Evolutionary conservation across 2,329 filamentous ascomycete species (phyloP), one percentile per base, ranked within the genome.

Genomic region (Fusarium agapanthi): DNA sequence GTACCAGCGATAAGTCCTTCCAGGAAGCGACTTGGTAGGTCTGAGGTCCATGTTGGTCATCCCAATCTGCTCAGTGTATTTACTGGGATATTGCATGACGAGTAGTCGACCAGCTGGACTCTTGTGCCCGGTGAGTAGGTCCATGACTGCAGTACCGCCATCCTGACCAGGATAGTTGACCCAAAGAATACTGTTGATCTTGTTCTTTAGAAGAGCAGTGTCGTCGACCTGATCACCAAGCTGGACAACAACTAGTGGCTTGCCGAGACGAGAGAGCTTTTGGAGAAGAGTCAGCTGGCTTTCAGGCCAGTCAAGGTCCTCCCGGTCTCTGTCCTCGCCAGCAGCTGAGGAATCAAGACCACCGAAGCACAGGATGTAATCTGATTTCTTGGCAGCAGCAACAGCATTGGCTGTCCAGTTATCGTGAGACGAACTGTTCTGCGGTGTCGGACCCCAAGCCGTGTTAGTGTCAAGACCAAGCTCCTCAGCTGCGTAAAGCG

Each of bases 111-210:
- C 64, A 40, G 64, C 64, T 0, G 64, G 64, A 0, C 38, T 40
- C 22, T 66, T 60, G 0, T 61, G 51, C 1, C 64, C 64, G 0
- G 51, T 66, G 7, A 66, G 41, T 1, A 66, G 9, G 1, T 66
- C 51, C 37, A 66, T 60, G 0, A 66, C 51, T 3, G 64, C 64
- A 8, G 61, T 66, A 0, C 64, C 61, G 1, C 64, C 64, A 12
- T 66, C 64, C 3, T 66, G 64, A 4, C 61, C 61, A 3, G 64
- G 64, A 7, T 66, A 66, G 22, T 66, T 66, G 6, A 60, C 51
- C 64, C 61, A 66, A 2, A 66, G 61, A 12, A 66, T 66, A n/a
- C 64, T 66, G 34, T 66, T 66, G 9, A 66, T n/a, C 8, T 60
- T 66, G 4, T 66, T 43, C 51, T 66, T 66, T 3, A 66, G 0